A percentile compares a stretch with the other conserved stretches of the same genome.
These are phyloP conservation scores for Gnomoniopsis sp. DNA, from an alignment of 2,329 filamentous ascomycete genomes.

Conservation along the genomic window DNA sequence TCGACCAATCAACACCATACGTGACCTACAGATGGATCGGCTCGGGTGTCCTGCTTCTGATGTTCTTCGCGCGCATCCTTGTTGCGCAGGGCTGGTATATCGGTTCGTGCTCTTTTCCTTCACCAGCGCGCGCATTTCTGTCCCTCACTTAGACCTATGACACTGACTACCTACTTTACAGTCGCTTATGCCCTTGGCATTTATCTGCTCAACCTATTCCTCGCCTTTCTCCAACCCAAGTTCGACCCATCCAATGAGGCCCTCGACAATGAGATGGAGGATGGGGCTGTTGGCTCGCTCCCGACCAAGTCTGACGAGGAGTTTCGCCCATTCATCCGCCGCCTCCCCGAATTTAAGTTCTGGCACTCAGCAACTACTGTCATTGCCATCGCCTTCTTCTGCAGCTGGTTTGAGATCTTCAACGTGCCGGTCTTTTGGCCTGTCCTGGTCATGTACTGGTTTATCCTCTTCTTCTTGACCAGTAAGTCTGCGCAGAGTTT, in stretches of 20 bases:
- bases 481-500: slow-evolving; percentile 57
- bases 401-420: slow-evolving; percentile 92
- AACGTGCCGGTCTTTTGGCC: slow-evolving; percentile 99
- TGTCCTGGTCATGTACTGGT: slow-evolving; percentile 96
- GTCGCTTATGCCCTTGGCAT: slow-evolving; percentile 97
- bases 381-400: slow-evolving; percentile 75
- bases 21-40: slow-evolving; percentile 86
- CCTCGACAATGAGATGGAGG: slow-evolving; percentile 93
- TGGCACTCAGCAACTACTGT: slow-evolving; percentile 95
- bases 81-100: slow-evolving; percentile 98
- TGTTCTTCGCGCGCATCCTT: slow-evolving; percentile 89
- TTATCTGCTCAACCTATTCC: slow-evolving; percentile 98
- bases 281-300: slow-evolving; percentile 75
- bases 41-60: slow-evolving; percentile 69
- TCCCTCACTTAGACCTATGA: background rate
- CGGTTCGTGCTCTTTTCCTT: slow-evolving; percentile 49
- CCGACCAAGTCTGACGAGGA: slow-evolving; percentile 97
- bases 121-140: background rate
- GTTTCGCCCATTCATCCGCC: slow-evolving; percentile 94
- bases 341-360: slow-evolving; percentile 99
- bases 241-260: slow-evolving; percentile 94
- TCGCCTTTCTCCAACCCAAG: slow-evolving; percentile 96
- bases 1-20: slow-evolving; percentile 91
- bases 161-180: slow-evolving; percentile 34
- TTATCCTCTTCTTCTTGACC: slow-evolving; percentile 92